Evolutionary conservation across 192 early-diverging fungal species (phyloP), one percentile per base, ranked within the genome.

Genomic region (Geranomyces michiganensis): DNA sequence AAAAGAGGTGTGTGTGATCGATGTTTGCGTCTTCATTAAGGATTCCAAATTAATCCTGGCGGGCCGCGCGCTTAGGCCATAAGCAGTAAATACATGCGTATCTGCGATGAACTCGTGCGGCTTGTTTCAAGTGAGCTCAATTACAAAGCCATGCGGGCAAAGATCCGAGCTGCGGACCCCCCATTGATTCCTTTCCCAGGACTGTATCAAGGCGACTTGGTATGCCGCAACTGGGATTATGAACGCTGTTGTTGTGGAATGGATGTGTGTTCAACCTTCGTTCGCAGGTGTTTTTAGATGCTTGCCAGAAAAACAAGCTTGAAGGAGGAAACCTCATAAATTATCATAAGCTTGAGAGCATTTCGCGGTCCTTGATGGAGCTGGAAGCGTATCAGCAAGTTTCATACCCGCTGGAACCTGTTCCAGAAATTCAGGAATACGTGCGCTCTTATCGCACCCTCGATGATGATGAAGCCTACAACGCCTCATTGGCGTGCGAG

Each of bases 181-280:
- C 86, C 86, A 4, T 62, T 86, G 29, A 85, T 88, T 51, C 86
- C 86, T 14, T 88, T 88, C 68, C 86, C 86, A 5, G 86, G 84
- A 48, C 62, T 88, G 4, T 84, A 82, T 67, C 84, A 88, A 67
- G 75, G 82, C n/a, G 86, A 88, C 72, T 72, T 88, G 60, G 81
- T 79, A 67, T 29, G 64, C 48, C n/a, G n/a, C n/a, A n/a, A n/a
- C n/a, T n/a, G n/a, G n/a, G 33, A 45, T 14, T 41, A 27, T 24
- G 26, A n/a, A 9, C 12, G 43, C 26, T 30, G 24, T 7, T 41
- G 36, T 10, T 41, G 10, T 41, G 36, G 3, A 3, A 41, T 10
- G 36, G 5, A 7, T 10, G 3, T 41, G 36, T 41, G 36, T 41
- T 41, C 36, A 41, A 41, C 36, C 36, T n/a, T 55, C 26, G 15